Conservation (phyloP, 768 basidiomycete species). For the Pholiota microspora region DNA sequence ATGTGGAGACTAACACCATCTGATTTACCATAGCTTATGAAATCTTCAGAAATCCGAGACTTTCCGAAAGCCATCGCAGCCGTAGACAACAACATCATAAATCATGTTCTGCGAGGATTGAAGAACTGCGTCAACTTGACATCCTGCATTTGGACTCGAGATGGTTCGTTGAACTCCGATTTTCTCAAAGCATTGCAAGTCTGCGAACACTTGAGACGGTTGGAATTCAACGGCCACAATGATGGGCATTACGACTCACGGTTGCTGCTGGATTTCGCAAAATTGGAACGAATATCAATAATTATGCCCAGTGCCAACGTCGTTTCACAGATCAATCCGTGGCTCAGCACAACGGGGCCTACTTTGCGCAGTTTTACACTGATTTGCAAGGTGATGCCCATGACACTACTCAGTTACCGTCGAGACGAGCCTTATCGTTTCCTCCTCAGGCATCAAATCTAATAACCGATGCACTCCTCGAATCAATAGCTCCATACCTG, state of each 20-base stretch:
- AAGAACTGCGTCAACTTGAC: conserved; percentile 59
- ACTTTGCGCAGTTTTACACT: conserved; percentile 59
- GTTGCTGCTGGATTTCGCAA: conserved; percentile 48
- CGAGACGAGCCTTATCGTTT: not conserved
- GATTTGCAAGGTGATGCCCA: conserved; percentile 71
- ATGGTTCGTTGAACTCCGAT: conserved; percentile 63
- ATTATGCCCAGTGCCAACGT: conserved; percentile 73
- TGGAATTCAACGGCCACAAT: conserved; percentile 73
- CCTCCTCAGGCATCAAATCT: conserved; percentile 47
- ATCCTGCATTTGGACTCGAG: conserved; percentile 77
- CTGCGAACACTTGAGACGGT: conserved; percentile 42
- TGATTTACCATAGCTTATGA: not conserved
- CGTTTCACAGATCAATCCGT: conserved; percentile 44
- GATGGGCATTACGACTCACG: conserved; percentile 53
- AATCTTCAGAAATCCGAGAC: conserved; percentile 59
- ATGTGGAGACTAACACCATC: not conserved
- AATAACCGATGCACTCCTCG: conserved; percentile 57
- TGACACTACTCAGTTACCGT: not conserved
- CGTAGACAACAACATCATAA: conserved; percentile 31
- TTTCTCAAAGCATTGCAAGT: conserved; percentile 52
- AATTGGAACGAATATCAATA: conserved; percentile 54
- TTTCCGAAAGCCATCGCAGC: conserved; percentile 56
- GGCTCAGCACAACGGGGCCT: conserved; percentile 44
- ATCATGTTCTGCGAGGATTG: conserved; percentile 47
- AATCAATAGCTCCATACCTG: conserved; percentile 47